Conservation (phyloP, 2,329 filamentous ascomycete genomes). For the Pyrenophora seminiperda region DNA sequence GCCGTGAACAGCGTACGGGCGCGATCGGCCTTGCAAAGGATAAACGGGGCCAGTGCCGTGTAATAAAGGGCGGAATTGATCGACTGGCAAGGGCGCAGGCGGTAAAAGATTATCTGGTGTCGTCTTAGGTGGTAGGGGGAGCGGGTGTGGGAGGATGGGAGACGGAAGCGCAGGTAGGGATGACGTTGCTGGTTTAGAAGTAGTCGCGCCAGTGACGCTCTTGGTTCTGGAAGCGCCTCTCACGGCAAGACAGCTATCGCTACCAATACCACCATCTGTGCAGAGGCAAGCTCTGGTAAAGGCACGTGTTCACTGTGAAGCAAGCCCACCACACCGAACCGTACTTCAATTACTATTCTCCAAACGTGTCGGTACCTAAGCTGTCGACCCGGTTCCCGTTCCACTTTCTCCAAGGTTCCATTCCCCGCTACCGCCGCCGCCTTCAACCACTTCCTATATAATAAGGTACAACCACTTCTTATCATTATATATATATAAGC, state of each 20-base stretch:
- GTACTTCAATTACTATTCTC: too few species aligned
- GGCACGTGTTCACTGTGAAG: not conserved
- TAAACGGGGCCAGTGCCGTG: slow-evolving; percentile 9
- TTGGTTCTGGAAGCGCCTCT: slow-evolving; percentile 15
- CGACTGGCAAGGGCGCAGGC: slow-evolving; percentile 3
- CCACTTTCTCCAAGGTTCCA: slow-evolving; percentile 21
- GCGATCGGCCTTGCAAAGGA: slow-evolving; percentile 18
- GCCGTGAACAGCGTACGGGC: slow-evolving; percentile 20
- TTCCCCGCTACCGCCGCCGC: slow-evolving; percentile 19
- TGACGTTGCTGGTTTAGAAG: slow-evolving; percentile 21
- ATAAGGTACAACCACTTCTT: slow-evolving; percentile 4
- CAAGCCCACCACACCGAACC: not conserved
- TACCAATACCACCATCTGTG: not conserved
- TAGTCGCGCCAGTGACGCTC: slow-evolving; percentile 21
- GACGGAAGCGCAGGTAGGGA: slow-evolving; percentile 11
- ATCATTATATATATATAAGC: not conserved
- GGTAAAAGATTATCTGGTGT: slow-evolving; percentile 9
- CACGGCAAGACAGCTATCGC: slow-evolving; percentile 9
- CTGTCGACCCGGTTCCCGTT: slow-evolving; percentile 10
- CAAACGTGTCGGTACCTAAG: not conserved
- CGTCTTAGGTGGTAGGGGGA: slow-evolving; percentile 15
- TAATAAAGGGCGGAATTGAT: not conserved
- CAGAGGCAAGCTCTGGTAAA: not conserved
- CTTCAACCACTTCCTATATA: slow-evolving; percentile 11
- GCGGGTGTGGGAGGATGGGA: slow-evolving; percentile 11